Evolutionary conservation across 805 yeast species (phyloP).

Genomic region (Metschnikowia peoriensis): DNA sequence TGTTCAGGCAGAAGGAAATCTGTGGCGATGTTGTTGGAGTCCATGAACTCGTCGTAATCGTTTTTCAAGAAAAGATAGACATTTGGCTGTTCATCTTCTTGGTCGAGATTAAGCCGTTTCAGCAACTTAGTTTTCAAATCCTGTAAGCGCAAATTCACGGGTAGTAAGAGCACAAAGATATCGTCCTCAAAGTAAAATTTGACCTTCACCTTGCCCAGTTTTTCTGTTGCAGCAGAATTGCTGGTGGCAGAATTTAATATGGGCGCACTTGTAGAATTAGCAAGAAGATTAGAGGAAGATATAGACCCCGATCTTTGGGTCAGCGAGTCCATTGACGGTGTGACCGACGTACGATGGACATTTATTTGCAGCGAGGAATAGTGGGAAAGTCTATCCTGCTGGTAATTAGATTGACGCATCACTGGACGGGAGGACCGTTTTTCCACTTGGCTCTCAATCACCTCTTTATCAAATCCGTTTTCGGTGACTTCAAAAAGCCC

Average conservation of each 20-base stretch:
- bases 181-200: slow-evolving; percentile 80
- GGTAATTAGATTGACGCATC: slow-evolving; percentile 42
- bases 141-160: slow-evolving; percentile 44
- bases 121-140: slow-evolving; percentile 52
- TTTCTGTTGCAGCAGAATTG: slow-evolving; percentile 8
- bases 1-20: slow-evolving; percentile 29
- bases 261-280: background rate
- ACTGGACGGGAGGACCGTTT: slow-evolving; percentile 31
- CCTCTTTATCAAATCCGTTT: slow-evolving; percentile 59
- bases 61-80: slow-evolving; percentile 40
- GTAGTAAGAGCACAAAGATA: slow-evolving; percentile 68
- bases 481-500: slow-evolving; percentile 65
- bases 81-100: slow-evolving; percentile 17
- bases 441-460: slow-evolving; percentile 17
- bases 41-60: slow-evolving; percentile 41
- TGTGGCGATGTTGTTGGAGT: slow-evolving; percentile 27
- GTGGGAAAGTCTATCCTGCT: slow-evolving; percentile 52
- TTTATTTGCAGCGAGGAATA: slow-evolving; percentile 37
- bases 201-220: slow-evolving; percentile 49
- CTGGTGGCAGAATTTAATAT: background rate
- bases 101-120: slow-evolving; percentile 47
- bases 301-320: slow-evolving; percentile 22
- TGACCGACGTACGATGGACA: slow-evolving; percentile 23
- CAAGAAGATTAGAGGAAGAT: slow-evolving; percentile 21
- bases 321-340: slow-evolving; percentile 27